Evolutionary conservation across 73 alveolate genomes (phyloP).

Genomic region (Paramecium octaurelia): DNA sequence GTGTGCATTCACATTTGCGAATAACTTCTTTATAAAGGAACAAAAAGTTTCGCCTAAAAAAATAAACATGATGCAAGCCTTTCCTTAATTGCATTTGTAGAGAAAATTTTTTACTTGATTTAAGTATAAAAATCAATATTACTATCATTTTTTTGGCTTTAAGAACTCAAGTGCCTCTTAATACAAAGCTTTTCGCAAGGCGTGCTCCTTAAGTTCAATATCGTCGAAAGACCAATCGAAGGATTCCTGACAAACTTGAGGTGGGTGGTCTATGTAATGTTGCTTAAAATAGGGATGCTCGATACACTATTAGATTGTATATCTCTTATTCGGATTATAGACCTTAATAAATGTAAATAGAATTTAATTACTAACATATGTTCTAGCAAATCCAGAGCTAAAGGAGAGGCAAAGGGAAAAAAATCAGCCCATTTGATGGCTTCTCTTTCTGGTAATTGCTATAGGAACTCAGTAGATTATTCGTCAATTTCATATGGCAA

Average conservation of each 20-base stretch:
- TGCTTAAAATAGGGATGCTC: conserved; percentile 71
- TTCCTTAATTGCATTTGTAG: conserved; percentile 21
- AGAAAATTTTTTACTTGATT: conserved; percentile 28
- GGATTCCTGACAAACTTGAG: conserved; percentile 54
- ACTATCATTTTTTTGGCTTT: neutral
- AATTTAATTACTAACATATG: conserved; percentile 77
- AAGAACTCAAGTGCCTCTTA: conserved; percentile 61
- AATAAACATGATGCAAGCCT: conserved; percentile 19
- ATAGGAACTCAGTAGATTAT: conserved; percentile 77
- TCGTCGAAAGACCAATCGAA: conserved; percentile 92
- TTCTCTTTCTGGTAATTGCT: conserved; percentile 76
- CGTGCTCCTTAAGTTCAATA: conserved; percentile 77
- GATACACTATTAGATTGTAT: conserved; percentile 66
- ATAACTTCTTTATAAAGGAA: neutral
- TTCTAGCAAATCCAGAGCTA: conserved; percentile 87
- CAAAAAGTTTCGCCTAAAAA: neutral
- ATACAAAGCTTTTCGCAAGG: conserved; percentile 72
- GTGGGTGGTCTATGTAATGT: neutral
- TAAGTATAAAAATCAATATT: neutral
- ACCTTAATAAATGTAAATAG: neutral
- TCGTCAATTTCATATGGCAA: conserved; percentile 84
- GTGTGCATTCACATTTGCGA: conserved; percentile 23
- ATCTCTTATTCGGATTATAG: conserved; percentile 57
- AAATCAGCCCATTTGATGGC: conserved; percentile 80
- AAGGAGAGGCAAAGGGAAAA: conserved; percentile 87